Evolutionary conservation across 2,329 filamentous ascomycete species (phyloP), one percentile per base, ranked within the genome.

Genomic region (Penicillium nordicum): DNA sequence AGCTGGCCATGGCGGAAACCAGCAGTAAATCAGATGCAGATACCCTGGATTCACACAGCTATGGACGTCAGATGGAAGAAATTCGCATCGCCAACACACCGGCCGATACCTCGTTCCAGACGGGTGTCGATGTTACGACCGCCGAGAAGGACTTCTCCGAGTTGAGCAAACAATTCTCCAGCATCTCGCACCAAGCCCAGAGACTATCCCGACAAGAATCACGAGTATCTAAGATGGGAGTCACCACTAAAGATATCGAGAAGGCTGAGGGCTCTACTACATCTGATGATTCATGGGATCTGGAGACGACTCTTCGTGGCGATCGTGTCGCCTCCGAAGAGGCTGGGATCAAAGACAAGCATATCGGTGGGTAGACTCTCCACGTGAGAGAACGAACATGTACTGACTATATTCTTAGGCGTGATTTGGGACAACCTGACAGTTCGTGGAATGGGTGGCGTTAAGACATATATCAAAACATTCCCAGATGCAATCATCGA

Each of bases 261-360:
- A 88, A 88, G 71, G 78, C 73, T 1, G 70, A 71, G 3, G 73
- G 73, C 29, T 69, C 74, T 1, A 66, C 72, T 1, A 73, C 74
- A 3, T 78, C 78, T 0, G 78, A 78, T 2, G 84, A 84, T 53
- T 78, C 81, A 10, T 96, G 94, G 72, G 87, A 96, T 69, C 79
- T 96, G 37, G 89, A 96, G 71, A 75, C 79, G 9, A 86, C 87
- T 4, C 77, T 96, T 58, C 84, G 89, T 43, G 89, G 90, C 3
- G 86, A 86, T 53, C 81, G 88, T 55, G 83, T 82, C 44, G 87
- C 90, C 9, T 88, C 91, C 67, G 81, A 83, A 58, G 85, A 88
- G 59, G 88, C 89, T 6, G 91, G 91, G 1, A 95, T 95, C 73
- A 87, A 86, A 58, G 81, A 86, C 5, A 95, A 95, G 78, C 85